Conservation (phyloP, 169 alveolate genomes). For the Eimeria acervulina region DNA sequence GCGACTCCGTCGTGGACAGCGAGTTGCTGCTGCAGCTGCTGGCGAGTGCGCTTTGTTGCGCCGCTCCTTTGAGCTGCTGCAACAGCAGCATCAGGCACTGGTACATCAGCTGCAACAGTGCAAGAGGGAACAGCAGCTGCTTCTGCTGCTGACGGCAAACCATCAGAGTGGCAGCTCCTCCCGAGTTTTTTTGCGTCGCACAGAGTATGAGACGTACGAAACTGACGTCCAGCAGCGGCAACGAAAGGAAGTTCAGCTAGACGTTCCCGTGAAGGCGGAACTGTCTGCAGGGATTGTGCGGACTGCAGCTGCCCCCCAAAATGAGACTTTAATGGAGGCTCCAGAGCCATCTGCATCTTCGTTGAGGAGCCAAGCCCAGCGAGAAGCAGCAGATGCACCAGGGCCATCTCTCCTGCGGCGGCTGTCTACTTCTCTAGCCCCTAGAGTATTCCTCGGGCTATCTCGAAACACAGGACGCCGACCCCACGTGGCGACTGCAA, state of each 20-base stretch:
- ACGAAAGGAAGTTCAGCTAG: background rate
- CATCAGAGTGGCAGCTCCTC: slow-evolving; percentile 34
- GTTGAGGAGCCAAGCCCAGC: background rate
- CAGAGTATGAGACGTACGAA: background rate
- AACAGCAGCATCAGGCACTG: slow-evolving; percentile 55
- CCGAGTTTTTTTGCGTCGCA: slow-evolving; percentile 17
- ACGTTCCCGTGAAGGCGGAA: background rate
- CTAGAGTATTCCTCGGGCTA: slow-evolving; percentile 44
- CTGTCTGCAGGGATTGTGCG: background rate
- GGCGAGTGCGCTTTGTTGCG: slow-evolving; percentile 70
- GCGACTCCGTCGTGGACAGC: slow-evolving; percentile 54
- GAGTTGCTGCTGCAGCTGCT: slow-evolving; percentile 79
- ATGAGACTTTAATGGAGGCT: background rate
- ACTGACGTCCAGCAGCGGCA: slow-evolving; percentile 12
- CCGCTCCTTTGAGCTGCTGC: slow-evolving; percentile 57
- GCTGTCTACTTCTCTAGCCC: slow-evolving; percentile 58
- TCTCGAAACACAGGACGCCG: slow-evolving; percentile 31
- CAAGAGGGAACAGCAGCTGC: slow-evolving; percentile 75
- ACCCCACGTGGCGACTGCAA: background rate
- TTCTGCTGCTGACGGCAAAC: slow-evolving; percentile 58
- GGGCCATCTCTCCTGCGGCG: slow-evolving; percentile 75
- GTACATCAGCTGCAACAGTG: slow-evolving; percentile 36
- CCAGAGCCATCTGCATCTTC: background rate
- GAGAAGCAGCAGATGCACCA: background rate
- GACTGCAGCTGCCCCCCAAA: slow-evolving; percentile 17